A percentile compares a stretch with the other conserved stretches of the same genome.
Conservation (phyloP, 768 basidiomycete species). For the Sporobolomyces phaffii region DNA sequence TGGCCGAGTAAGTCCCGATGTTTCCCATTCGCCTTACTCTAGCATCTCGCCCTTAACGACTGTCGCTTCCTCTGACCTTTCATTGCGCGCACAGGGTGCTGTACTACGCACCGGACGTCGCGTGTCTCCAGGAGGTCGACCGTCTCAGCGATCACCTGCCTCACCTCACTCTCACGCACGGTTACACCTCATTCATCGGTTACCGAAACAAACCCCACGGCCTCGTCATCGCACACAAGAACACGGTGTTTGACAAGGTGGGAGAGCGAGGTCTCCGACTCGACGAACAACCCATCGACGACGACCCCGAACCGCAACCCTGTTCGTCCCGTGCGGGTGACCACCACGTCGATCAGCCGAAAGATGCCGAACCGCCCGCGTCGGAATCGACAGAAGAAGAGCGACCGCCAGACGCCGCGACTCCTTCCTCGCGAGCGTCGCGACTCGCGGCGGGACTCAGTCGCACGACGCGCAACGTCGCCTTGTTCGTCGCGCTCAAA, state of each 20-base stretch:
- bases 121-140: constrained; percentile 35
- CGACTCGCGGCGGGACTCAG: constrained; percentile 19
- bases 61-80: no score
- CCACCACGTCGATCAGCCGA: neutral
- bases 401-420: constrained; percentile 20
- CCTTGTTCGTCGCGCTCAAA: constrained; percentile 58
- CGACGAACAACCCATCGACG: constrained; percentile 34
- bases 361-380: constrained; percentile 2
- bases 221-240: constrained; percentile 33
- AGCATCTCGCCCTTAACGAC: neutral
- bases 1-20: constrained; percentile 20
- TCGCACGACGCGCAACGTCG: constrained; percentile 35
- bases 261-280: constrained; percentile 35
- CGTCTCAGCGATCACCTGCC: constrained; percentile 33
- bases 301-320: neutral
- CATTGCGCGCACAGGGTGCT: constrained; percentile 12
- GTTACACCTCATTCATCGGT: constrained; percentile 33
- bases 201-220: constrained; percentile 36
- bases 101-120: constrained; percentile 34
- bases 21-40: neutral
- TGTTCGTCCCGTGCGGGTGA: neutral
- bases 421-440: neutral
- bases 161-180: constrained; percentile 11
- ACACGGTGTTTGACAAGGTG: constrained; percentile 29
- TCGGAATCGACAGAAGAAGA: constrained; percentile 16